Base-by-base conservation (phyloP, 1,139 yeast genomes). In the Pichiaceae sp. region DNA sequence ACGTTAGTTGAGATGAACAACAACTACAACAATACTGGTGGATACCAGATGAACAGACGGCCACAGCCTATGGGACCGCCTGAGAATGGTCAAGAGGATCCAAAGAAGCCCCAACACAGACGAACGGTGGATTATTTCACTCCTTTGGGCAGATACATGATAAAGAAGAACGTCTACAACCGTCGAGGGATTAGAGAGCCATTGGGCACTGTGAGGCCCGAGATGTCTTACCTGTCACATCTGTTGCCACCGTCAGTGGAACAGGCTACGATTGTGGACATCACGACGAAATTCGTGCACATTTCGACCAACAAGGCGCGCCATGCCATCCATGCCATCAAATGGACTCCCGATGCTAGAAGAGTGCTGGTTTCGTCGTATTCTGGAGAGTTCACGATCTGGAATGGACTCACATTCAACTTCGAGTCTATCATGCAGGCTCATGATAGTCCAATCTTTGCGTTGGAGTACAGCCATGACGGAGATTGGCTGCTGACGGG, bases 351-450 rank as follows among this genome's bases (percentile, higher is more conserved):
- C 0, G 97, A 89, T 48, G 97, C 96, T 0, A 69, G 97, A 46
- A 66, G 98, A 45, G 66, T 93, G 41, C 68, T 91, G 36, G 95
- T 94, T 6, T 95, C 95, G 0, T 78, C 94, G 15, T 87, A 84
- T 60, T 77, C 87, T 44, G 99, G 99, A 25, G 99, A 91, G 56
- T 89, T 91, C 59, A 89, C 98, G 5, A 66, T 91, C 31, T 91
- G 98, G 98, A 89, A 89, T 57, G 97, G 97, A 12, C 74, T 84
- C 71, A 82, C 95, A 5, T 91, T 91, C 63, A 87, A 86, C 55
- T 89, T 91, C 55, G 99, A 91, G 58, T 85, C 96, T 36, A 87
- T 93, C 48, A 91, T 89, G 93, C 98, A 91, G 64, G 97, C 98
- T 1, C 98, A 93, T 60, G 98, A 93, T 56, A 72, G 82, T 43